Evolutionary conservation across 1,284 basidiomycete genomes (phyloP), one percentile per base, ranked within the genome.

Genomic region (Thelephora terrestris): DNA sequence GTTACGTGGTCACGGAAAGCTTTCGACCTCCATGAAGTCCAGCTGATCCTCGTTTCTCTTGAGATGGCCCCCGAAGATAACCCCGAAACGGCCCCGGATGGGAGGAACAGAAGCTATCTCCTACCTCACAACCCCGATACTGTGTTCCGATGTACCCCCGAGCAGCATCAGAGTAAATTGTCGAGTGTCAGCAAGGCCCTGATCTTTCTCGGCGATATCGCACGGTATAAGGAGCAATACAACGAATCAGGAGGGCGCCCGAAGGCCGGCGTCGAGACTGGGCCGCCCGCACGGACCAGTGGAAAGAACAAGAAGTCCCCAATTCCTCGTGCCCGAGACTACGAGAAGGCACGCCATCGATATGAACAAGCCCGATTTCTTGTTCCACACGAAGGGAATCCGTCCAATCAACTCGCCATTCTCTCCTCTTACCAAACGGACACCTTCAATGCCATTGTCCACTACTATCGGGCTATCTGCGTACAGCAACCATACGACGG

Each of bases 321-420:
- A 58, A 57, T 54, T 18, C 56, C 61, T 50, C 74, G 76, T 43
- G 73, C 74, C 35, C 69, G 81, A 52, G 85, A 84, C 57, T 94
- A 85, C 61, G 74, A 77, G 27, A 82, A 78, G 55, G 88, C 93
- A 0, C 78, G 79, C 46, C 76, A 75, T 44, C 90, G 84, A 60
- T 97, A 96, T 64, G 79, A 90, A 53, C 85, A 89, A 55, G 93
- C 93, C 4, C 75, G 85, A 42, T 61, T 82, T 27, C 71, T 96
- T 6, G 69, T 85, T n/a, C 92, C 93, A 0, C 74, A 85, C 49
- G 76, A 79, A 48, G 90, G 91, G 9, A 93, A 95, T 58, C 81
- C 95, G 1, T 95, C 86, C 37, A 95, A 98, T 62, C 94, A 98
- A 66, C 79, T 99, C 24, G 95, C 94, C 1, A 93, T 98, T 44